A percentile compares a stretch with the other conserved stretches of the same genome.
These are phyloP conservation scores for Chenopodium album DNA, from an alignment of 148 eudicot species.

Conservation along the genomic window DNA sequence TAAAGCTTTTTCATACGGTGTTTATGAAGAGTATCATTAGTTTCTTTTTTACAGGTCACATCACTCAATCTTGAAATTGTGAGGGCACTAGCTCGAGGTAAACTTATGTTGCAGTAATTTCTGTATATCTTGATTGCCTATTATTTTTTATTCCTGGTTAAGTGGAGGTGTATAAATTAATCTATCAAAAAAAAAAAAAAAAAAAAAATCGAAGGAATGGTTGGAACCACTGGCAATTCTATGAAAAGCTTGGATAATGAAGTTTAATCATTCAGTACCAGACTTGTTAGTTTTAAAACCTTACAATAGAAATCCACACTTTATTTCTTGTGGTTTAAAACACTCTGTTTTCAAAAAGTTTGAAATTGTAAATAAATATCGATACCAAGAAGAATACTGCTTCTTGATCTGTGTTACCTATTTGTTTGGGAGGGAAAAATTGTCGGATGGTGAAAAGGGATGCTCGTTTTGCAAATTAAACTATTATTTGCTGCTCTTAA, in stretches of 20 bases:
- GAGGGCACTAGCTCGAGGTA: slow-evolving; percentile 95
- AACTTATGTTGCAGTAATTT: slow-evolving; percentile 3
- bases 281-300: neutral
- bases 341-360: neutral
- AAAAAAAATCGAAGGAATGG: neutral
- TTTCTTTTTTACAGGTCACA: slow-evolving; percentile 60
- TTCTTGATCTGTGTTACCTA: neutral
- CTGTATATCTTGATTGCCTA: neutral
- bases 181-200: too few relatives aligned
- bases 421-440: neutral
- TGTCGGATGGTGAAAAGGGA: neutral
- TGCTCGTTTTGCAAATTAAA: neutral
- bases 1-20: neutral
- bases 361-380: neutral
- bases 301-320: neutral
- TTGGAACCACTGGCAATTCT: neutral
- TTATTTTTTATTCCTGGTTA: neutral
- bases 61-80: slow-evolving; percentile 91
- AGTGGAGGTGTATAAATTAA: neutral
- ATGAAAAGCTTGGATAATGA: neutral
- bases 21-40: neutral
- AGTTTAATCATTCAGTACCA: neutral
- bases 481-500: neutral
- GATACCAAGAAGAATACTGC: neutral
- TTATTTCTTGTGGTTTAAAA: neutral